These are phyloP conservation scores for Cercospora berteroae DNA, from an alignment of 2,329 filamentous ascomycete species.

Conservation along the genomic window DNA sequence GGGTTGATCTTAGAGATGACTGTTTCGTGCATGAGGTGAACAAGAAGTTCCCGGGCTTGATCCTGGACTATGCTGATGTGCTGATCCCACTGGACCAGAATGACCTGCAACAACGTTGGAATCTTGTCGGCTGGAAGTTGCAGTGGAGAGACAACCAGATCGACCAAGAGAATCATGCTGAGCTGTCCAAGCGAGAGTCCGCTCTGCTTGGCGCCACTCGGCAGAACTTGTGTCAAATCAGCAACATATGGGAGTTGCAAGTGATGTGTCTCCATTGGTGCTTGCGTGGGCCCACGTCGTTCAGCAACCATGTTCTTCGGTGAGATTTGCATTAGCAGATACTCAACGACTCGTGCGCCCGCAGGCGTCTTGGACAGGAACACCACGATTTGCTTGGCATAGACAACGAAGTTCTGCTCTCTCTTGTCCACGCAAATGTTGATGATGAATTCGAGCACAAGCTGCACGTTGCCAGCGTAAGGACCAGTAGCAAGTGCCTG, in stretches of 20 bases:
- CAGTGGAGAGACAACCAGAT: constrained; percentile 90
- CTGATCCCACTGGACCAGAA: constrained; percentile 95
- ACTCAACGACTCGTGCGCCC: constrained; percentile 90
- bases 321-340: constrained; percentile 83
- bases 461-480: constrained; percentile 86
- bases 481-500: constrained; percentile 92
- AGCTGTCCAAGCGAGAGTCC: constrained; percentile 91
- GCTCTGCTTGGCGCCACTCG: constrained; percentile 78
- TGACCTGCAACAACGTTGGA: constrained; percentile 82
- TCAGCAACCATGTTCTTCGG: constrained; percentile 97
- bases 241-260: constrained; percentile 76
- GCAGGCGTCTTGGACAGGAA: constrained; percentile 84
- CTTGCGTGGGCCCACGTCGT: constrained; percentile 66
- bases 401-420: constrained; percentile 97
- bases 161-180: constrained; percentile 88
- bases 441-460: constrained; percentile 96
- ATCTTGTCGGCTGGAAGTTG: constrained; percentile 76
- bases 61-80: constrained; percentile 94
- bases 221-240: constrained; percentile 74
- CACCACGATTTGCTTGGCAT: constrained; percentile 96
- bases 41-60: constrained; percentile 94
- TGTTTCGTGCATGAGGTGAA: constrained; percentile 93
- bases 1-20: constrained; percentile 79
- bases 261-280: constrained; percentile 69
- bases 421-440: constrained; percentile 85